Evolutionary conservation across 495 filamentous ascomycete genomes (phyloP).

Genomic region (Penicillium paradoxum): DNA sequence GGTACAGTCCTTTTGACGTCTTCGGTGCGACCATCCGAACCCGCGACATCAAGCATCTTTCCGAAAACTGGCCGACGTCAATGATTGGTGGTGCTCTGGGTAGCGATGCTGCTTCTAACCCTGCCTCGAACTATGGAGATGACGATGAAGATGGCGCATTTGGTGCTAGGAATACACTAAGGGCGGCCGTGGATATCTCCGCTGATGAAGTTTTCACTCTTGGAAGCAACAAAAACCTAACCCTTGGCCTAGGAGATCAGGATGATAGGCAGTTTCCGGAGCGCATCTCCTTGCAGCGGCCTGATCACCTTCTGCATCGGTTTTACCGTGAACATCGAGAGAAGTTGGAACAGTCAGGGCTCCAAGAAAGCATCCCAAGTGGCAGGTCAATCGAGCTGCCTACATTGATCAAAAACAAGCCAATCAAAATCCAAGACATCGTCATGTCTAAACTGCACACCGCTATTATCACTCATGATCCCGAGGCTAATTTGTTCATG

Average conservation of each 20-base stretch:
- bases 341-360: constrained; percentile 25
- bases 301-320: constrained; percentile 66
- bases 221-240: constrained; percentile 92
- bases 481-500: constrained; percentile 85
- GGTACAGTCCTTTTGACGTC: constrained; percentile 89
- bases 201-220: constrained; percentile 90
- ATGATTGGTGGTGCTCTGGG: constrained; percentile 19
- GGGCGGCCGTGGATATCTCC: constrained; percentile 37
- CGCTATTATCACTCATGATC: constrained; percentile 84
- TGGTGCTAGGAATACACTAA: constrained; percentile 16
- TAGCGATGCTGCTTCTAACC: constrained; percentile 33
- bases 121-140: constrained; percentile 34
- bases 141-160: constrained; percentile 32
- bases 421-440: constrained; percentile 68
- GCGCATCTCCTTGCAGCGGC: constrained; percentile 69
- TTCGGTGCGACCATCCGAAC: constrained; percentile 77
- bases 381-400: constrained; percentile 51
- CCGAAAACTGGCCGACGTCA: constrained; percentile 17
- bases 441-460: constrained; percentile 89
- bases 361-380: constrained; percentile 20
- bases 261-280: constrained; percentile 94
- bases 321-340: constrained; percentile 60
- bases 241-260: constrained; percentile 84
- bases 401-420: constrained; percentile 59
- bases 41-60: constrained; percentile 38